Conservation (phyloP, 2,329 filamentous ascomycete species). For the Hirsutella thompsonii region DNA sequence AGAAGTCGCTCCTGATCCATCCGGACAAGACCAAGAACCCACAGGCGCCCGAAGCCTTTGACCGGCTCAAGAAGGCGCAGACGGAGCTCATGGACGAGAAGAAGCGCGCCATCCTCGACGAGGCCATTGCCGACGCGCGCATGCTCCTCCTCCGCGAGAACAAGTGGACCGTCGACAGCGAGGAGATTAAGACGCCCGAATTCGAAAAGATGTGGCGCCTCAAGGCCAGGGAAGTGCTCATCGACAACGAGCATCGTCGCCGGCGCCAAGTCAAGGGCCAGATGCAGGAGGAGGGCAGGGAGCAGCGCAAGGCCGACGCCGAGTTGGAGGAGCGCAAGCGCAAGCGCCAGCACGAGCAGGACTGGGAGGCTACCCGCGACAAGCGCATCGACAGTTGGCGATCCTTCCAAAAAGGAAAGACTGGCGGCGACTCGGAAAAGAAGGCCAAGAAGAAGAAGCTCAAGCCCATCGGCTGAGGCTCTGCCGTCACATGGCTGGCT, state of each 20-base stretch:
- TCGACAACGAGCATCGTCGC: constrained; percentile 82
- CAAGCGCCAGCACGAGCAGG: constrained; percentile 84
- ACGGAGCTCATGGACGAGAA: constrained; percentile 89
- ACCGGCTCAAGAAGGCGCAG: constrained; percentile 91
- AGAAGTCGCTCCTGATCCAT: constrained; percentile 97
- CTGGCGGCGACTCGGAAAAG: constrained; percentile 31
- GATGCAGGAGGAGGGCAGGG: constrained; percentile 90
- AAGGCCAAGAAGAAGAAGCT: constrained; percentile 58
- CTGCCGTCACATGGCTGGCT: no score
- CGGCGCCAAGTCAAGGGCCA: constrained; percentile 80
- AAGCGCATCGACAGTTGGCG: constrained; percentile 90
- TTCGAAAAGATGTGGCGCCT: constrained; percentile 81
- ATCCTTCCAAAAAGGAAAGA: constrained; percentile 70
- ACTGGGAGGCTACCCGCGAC: constrained; percentile 90
- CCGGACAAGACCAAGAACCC: constrained; percentile 95
- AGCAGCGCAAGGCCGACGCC: constrained; percentile 75
- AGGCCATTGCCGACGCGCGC: constrained; percentile 89
- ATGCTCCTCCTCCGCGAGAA: constrained; percentile 89
- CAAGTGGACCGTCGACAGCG: constrained; percentile 82
- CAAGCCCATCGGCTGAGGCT: constrained; percentile 42
- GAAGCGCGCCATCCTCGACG: constrained; percentile 72
- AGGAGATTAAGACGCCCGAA: constrained; percentile 71
- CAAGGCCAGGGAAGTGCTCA: constrained; percentile 78
- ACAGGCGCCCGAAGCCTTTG: constrained; percentile 85
- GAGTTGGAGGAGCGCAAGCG: constrained; percentile 70